Evolutionary conservation across 371 early-diverging fungal species (phyloP).

Genomic region (Fennellomyces sp.): DNA sequence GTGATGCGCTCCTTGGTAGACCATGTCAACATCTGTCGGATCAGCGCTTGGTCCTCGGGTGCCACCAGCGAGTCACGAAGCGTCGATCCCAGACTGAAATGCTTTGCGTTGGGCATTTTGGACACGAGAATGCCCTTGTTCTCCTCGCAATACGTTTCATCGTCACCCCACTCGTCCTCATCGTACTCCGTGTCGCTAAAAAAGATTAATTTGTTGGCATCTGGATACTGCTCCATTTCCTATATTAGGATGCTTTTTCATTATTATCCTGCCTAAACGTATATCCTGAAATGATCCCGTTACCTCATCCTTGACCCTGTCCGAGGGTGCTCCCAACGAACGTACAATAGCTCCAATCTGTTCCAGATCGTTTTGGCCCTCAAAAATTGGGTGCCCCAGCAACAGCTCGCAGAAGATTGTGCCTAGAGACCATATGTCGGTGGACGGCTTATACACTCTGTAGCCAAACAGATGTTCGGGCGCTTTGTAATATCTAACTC

Average conservation of each 20-base stretch:
- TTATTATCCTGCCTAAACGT: background rate
- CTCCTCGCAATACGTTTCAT: background rate
- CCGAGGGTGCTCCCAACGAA: constrained; percentile 34
- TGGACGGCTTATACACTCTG: constrained; percentile 32
- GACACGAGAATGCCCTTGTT: background rate
- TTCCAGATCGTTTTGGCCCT: constrained; percentile 46
- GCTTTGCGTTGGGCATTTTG: background rate
- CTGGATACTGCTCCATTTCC: constrained; percentile 45
- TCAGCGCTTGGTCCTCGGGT: constrained; percentile 5
- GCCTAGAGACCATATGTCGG: constrained; percentile 53
- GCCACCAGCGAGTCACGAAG: background rate
- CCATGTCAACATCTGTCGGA: constrained; percentile 34
- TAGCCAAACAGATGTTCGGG: constrained; percentile 51
- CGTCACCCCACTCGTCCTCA: constrained; percentile 20
- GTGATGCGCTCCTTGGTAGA: constrained; percentile 28
- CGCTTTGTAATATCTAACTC: constrained; percentile 44
- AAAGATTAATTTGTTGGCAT: constrained; percentile 43
- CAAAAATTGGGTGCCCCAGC: constrained; percentile 34
- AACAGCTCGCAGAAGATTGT: constrained; percentile 32
- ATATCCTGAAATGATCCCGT: background rate
- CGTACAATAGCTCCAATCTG: constrained; percentile 42
- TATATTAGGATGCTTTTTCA: constrained; percentile 4
- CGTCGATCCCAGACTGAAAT: background rate
- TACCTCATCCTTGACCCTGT: constrained; percentile 24
- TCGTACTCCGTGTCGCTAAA: constrained; percentile 21